These are phyloP conservation scores for Dactylonectria estremocensis DNA, from an alignment of 2,329 filamentous ascomycete species.

Conservation along the genomic window DNA sequence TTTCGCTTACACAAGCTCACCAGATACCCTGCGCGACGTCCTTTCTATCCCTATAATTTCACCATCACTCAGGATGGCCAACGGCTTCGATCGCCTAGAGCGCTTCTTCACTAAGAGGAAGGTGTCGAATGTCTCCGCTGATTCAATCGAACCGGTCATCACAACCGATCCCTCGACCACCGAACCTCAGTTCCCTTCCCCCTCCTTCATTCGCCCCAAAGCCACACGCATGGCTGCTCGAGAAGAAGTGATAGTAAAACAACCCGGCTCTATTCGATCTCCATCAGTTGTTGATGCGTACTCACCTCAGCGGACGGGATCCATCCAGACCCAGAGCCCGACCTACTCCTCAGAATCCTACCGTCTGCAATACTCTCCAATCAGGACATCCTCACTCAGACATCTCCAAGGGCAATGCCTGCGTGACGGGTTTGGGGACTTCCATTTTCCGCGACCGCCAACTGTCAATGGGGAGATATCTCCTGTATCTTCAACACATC, in stretches of 20 bases:
- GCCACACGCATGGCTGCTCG: conserved; percentile 70
- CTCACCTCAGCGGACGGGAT: conserved; percentile 39
- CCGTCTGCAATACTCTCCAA: conserved; percentile 38
- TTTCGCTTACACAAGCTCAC: conserved; percentile 42
- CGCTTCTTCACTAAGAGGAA: conserved; percentile 66
- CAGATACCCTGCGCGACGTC: conserved; percentile 45
- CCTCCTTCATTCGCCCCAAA: conserved; percentile 71
- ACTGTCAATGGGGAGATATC: conserved; percentile 47
- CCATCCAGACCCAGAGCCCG: conserved; percentile 30
- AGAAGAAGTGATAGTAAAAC: conserved; percentile 59
- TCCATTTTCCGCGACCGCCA: conserved; percentile 56
- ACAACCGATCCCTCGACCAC: conserved; percentile 40
- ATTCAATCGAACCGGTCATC: conserved; percentile 43
- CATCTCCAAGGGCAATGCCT: conserved; percentile 41
- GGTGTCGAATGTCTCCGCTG: conserved; percentile 44
- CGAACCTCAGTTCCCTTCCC: conserved; percentile 63
- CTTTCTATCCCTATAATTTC: conserved; percentile 26
- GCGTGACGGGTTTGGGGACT: conserved; percentile 53
- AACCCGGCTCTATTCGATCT: conserved; percentile 46
- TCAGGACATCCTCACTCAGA: conserved; percentile 47
- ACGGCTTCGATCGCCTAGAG: conserved; percentile 66
- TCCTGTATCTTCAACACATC: conserved; percentile 42
- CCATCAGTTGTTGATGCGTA: conserved; percentile 46
- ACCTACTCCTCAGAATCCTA: conserved; percentile 33
- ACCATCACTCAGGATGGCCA: conserved; percentile 60